Conservation (phyloP, 331 rosid species). For the Saraca asoca region DNA sequence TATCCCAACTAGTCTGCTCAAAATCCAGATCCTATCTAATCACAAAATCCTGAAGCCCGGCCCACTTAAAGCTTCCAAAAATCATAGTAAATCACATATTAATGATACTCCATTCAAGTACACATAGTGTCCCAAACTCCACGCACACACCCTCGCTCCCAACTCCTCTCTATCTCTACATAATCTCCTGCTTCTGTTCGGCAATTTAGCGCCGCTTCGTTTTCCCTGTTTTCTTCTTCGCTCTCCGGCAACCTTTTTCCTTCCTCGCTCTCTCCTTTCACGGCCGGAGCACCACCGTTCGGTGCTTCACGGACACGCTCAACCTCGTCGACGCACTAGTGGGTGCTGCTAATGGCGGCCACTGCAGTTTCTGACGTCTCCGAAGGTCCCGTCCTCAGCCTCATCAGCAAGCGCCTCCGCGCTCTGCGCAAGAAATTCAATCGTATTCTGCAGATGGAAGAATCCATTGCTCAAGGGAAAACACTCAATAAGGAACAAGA, state of each 20-base stretch:
- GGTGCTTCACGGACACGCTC: background rate
- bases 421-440: constrained; percentile 73
- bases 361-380: constrained; percentile 52
- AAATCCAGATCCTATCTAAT: no score
- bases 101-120: no score
- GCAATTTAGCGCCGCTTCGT: background rate
- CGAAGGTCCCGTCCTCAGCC: constrained; percentile 89
- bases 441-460: constrained; percentile 76
- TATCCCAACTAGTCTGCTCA: no score
- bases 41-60: no score
- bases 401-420: constrained; percentile 91
- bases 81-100: no score
- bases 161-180: no score
- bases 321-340: background rate
- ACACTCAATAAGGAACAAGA: constrained; percentile 76
- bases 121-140: no score
- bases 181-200: no score
- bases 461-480: constrained; percentile 73
- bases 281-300: background rate
- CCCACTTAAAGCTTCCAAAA: no score
- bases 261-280: background rate
- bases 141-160: no score
- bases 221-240: background rate
- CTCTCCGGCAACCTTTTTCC: background rate
- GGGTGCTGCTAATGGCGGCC: constrained; percentile 53